Conservation (phyloP, 345 rosid species). For the Eucalyptus erythrocorys region DNA sequence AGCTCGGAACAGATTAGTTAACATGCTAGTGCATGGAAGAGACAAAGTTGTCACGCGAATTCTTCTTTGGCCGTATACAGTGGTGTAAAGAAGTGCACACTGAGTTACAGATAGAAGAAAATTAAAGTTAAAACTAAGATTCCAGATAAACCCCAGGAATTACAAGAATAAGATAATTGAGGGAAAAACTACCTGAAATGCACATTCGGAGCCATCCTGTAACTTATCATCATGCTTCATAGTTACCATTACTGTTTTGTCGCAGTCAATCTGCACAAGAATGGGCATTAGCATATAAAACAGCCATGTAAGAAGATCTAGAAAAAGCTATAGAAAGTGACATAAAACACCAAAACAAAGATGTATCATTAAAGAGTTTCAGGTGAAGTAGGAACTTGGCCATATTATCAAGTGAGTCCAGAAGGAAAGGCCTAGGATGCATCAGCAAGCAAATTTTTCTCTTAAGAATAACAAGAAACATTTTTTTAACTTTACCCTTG, state of each 20-base stretch:
- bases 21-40: conserved; percentile 81
- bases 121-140: neutral
- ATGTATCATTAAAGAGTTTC: neutral
- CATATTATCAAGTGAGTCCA: neutral
- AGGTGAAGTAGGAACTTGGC: neutral
- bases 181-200: conserved; percentile 63
- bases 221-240: conserved; percentile 93
- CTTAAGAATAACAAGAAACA: neutral
- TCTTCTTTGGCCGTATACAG: conserved; percentile 89
- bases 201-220: conserved; percentile 89
- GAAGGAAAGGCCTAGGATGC: neutral
- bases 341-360: neutral
- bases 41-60: conserved; percentile 86
- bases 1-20: conserved; percentile 80
- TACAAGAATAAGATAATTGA: neutral
- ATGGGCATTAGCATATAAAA: neutral
- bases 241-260: conserved; percentile 87
- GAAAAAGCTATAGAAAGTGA: neutral
- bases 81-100: conserved; percentile 98
- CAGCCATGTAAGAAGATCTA: neutral
- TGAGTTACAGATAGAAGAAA: conserved; percentile 16
- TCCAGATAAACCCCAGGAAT: neutral
- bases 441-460: neutral
- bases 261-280: conserved; percentile 73
- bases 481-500: neutral